Conservation (phyloP, 2,329 filamentous ascomycete species). For the Cladosporium sp. region DNA sequence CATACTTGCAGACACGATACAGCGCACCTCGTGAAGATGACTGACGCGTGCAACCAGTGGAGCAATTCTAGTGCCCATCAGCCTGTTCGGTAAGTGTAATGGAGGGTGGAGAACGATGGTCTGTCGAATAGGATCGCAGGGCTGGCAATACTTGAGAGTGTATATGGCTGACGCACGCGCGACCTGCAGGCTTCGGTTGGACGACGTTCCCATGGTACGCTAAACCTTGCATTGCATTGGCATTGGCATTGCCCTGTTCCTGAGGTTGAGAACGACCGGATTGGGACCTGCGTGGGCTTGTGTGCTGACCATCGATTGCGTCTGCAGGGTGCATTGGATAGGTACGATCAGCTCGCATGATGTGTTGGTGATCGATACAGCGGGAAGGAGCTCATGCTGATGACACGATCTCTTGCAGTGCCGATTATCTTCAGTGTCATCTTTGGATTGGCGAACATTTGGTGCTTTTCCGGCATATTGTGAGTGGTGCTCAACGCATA, state of each 20-base stretch:
- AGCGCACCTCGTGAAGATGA: constrained; percentile 39
- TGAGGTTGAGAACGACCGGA: constrained; percentile 9
- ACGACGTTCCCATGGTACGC: constrained; percentile 70
- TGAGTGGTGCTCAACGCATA: constrained; percentile 15
- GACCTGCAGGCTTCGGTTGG: constrained; percentile 66
- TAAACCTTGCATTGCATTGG: constrained; percentile 42
- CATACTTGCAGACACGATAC: constrained; percentile 11
- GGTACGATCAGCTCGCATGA: constrained; percentile 32
- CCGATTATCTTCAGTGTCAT: constrained; percentile 47
- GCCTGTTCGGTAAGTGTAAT: constrained; percentile 63
- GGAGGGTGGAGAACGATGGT: not conserved
- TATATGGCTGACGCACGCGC: not conserved
- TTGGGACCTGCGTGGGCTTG: constrained; percentile 13
- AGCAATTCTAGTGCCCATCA: constrained; percentile 71
- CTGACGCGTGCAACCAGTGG: constrained; percentile 43
- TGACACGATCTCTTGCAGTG: constrained; percentile 29
- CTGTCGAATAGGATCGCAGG: not conserved
- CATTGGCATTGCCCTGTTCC: constrained; percentile 17
- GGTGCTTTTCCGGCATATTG: constrained; percentile 67
- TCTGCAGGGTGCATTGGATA: constrained; percentile 47
- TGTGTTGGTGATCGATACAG: constrained; percentile 12
- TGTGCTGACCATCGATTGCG: constrained; percentile 26
- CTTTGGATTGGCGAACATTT: constrained; percentile 51
- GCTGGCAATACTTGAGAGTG: constrained; percentile 8
- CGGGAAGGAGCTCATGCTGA: constrained; percentile 6